A percentile compares a stretch with the other conserved stretches of the same genome.
Conservation (phyloP, 2,329 filamentous ascomycete species). For the Talaromyces sp. region DNA sequence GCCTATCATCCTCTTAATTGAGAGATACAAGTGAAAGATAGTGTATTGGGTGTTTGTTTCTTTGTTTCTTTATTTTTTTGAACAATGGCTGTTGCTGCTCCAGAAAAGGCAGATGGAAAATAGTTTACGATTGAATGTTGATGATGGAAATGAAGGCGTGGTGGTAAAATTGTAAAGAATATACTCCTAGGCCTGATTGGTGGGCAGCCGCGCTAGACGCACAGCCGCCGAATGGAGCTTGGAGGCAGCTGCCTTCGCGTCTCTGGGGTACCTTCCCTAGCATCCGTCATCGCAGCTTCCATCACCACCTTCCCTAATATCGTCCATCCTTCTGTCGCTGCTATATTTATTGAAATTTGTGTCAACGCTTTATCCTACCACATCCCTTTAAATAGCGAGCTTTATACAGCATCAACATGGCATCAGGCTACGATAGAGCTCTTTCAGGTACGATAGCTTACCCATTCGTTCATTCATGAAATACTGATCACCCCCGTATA, state of each 20-base stretch:
- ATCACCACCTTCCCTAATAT: conserved; percentile 1
- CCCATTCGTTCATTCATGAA: conserved; percentile 18
- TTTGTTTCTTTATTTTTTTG: too few species aligned
- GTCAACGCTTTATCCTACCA: neutral
- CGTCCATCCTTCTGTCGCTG: neutral
- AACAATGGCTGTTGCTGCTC: neutral
- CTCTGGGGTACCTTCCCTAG: conserved; percentile 11
- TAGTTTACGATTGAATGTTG: too few species aligned
- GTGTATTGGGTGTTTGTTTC: neutral
- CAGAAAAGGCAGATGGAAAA: neutral
- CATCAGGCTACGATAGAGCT: conserved; percentile 98
- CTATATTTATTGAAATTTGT: neutral
- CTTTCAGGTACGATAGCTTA: conserved; percentile 74
- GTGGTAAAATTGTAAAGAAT: neutral
- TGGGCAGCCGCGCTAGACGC: conserved; percentile 9
- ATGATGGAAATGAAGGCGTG: neutral
- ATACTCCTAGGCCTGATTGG: neutral
- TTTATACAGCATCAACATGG: conserved; percentile 53
- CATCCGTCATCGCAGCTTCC: conserved; percentile 14
- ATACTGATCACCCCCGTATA: conserved; percentile 49
- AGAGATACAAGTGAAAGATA: neutral
- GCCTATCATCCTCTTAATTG: neutral
- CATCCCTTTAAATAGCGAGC: neutral
- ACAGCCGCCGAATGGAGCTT: conserved; percentile 16
- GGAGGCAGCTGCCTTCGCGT: conserved; percentile 16